A percentile compares a stretch with the other conserved stretches of the same genome.
Conservation (phyloP, 2,329 filamentous ascomycete genomes). For the Onygena corvina region DNA sequence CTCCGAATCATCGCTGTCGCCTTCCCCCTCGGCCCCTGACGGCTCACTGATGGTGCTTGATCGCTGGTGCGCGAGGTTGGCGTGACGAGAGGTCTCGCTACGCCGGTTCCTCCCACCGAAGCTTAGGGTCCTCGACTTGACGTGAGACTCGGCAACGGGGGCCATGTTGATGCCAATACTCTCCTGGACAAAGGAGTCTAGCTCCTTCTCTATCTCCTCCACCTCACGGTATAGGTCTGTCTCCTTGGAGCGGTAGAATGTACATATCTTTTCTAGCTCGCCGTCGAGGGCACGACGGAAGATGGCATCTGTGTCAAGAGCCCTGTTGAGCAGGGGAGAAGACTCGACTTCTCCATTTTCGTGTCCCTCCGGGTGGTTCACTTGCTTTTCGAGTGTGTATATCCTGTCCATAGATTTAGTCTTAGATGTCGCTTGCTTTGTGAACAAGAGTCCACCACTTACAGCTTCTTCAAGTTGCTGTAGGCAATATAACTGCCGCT, state of each 20-base stretch:
- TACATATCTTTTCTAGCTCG: constrained; percentile 86
- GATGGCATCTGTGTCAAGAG: constrained; percentile 61
- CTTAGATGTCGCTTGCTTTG: constrained; percentile 19
- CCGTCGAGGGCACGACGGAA: constrained; percentile 73
- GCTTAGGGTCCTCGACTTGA: constrained; percentile 32
- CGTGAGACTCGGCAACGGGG: constrained; percentile 31
- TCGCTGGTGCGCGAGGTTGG: constrained; percentile 13
- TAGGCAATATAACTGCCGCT: constrained; percentile 96
- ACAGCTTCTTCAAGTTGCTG: constrained; percentile 98
- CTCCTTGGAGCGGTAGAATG: constrained; percentile 85
- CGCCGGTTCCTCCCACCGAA: constrained; percentile 37
- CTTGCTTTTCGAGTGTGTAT: constrained; percentile 81
- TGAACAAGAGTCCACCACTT: constrained; percentile 29
- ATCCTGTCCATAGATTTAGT: constrained; percentile 47
- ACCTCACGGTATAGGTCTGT: constrained; percentile 74
- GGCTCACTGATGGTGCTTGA: constrained; percentile 35
- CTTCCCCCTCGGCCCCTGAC: constrained; percentile 39
- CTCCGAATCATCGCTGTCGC: constrained; percentile 47
- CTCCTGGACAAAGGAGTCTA: constrained; percentile 54
- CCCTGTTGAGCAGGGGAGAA: constrained; percentile 62
- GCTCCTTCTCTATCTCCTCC: constrained; percentile 61
- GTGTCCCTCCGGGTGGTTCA: constrained; percentile 47
- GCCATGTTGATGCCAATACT: constrained; percentile 34
- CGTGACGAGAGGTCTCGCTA: constrained; percentile 31
- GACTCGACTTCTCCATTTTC: constrained; percentile 62